These are phyloP conservation scores for Geotrichum phurueaensis DNA, from an alignment of 1,139 yeast species.

Conservation along the genomic window DNA sequence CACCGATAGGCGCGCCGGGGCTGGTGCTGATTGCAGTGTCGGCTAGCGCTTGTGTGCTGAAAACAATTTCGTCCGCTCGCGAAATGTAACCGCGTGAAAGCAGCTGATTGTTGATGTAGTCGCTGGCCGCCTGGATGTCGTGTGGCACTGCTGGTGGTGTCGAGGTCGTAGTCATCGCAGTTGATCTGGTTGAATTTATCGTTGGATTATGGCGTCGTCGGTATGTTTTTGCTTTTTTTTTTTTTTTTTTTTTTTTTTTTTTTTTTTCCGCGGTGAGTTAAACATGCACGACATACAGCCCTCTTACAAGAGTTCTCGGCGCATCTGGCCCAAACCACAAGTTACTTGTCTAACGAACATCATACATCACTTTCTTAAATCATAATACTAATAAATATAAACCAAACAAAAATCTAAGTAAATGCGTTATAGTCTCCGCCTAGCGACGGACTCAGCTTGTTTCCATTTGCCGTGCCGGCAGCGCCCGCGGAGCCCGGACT, in stretches of 20 bases:
- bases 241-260: not conserved
- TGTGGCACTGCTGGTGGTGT: conserved; percentile 13
- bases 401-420: not conserved
- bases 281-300: not conserved
- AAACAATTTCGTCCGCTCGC: not conserved
- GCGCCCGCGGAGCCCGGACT: not conserved
- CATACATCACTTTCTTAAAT: not conserved
- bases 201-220: not conserved
- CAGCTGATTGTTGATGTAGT: conserved; percentile 27
- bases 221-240: not conserved
- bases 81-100: conserved; percentile 28
- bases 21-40: not conserved
- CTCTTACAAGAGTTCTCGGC: too few relatives aligned
- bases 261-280: not conserved
- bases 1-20: not conserved
- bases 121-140: conserved; percentile 27
- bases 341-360: not conserved
- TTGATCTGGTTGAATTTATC: not conserved
- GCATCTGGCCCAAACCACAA: not conserved
- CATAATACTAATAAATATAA: not conserved
- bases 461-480: not conserved
- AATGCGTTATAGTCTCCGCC: not conserved
- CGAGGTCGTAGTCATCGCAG: not conserved
- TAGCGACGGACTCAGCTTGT: not conserved
- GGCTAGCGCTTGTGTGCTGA: not conserved